phyloP scores from a whole-genome alignment of 2,329 filamentous ascomycete genomes.

The Hirsutella rhossiliensis region DNA sequence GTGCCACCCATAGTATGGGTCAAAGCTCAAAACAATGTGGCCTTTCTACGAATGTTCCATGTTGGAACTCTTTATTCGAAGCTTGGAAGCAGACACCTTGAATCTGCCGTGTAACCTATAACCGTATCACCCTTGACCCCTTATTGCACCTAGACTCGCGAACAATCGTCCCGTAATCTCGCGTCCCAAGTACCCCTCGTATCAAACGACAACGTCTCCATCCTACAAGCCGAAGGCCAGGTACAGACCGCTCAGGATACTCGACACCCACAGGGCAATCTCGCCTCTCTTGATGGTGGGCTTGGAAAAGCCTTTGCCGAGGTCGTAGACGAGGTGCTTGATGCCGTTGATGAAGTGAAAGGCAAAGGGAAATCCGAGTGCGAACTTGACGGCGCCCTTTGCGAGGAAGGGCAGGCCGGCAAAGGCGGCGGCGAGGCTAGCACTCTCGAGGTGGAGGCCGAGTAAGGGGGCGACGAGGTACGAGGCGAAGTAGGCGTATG shows the following conservation, averaged over 20 bases:
- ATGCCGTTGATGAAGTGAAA: conserved; percentile 46
- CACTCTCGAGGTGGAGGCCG: conserved; percentile 50
- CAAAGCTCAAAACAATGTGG: too few relatives aligned
- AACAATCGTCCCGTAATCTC: too few relatives aligned
- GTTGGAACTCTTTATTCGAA: too few relatives aligned
- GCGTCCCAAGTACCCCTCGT: too few relatives aligned
- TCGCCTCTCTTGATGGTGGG: conserved; percentile 31
- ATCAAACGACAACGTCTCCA: too few relatives aligned
- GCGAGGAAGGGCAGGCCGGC: conserved; percentile 45
- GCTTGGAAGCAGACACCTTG: too few relatives aligned
- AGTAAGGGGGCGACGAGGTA: conserved; percentile 72
- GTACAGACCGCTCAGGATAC: conserved; percentile 28
- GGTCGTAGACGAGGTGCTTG: conserved; percentile 42
- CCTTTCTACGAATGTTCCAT: too few relatives aligned
- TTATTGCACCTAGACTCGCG: too few relatives aligned
- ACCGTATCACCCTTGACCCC: too few relatives aligned
- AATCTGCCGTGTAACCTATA: too few relatives aligned
- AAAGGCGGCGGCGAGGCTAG: conserved; percentile 47
- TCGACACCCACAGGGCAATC: conserved; percentile 34
- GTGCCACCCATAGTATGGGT: too few relatives aligned
- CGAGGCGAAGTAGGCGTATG: conserved; percentile 70
- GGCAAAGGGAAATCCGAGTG: conserved; percentile 45
- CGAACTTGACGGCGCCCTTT: conserved; percentile 46
- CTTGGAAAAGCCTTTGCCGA: conserved; percentile 38
- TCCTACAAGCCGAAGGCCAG: conserved; percentile 39